Percentiles rank a stretch among this genome's conserved stretches.
Conservation (phyloP, 345 rosid species). For the Cardamine occulta region DNA sequence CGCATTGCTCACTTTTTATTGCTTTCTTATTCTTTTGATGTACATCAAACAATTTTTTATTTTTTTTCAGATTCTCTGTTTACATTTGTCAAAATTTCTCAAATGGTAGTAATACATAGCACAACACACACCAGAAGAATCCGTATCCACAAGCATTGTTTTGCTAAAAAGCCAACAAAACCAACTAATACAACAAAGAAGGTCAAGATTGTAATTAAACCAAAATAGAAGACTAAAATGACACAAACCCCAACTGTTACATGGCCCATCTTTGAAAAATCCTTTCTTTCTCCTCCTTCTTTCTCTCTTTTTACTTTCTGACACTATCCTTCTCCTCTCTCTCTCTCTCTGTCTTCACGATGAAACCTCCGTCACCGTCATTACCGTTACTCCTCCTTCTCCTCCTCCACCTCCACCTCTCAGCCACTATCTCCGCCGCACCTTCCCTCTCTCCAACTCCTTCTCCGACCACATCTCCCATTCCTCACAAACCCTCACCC, state of each 20-base stretch:
- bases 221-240: slow-evolving; percentile 21
- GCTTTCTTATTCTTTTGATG: neutral
- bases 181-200: slow-evolving; percentile 21
- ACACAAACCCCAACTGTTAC: slow-evolving; percentile 45
- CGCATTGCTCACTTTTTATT: neutral
- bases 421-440: slow-evolving; percentile 38
- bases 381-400: slow-evolving; percentile 44
- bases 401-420: slow-evolving; percentile 38
- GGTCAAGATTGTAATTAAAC: slow-evolving; percentile 39
- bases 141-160: neutral
- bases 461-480: slow-evolving; percentile 37
- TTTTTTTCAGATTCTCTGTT: neutral
- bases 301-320: slow-evolving; percentile 20
- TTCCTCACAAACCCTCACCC: slow-evolving; percentile 27
- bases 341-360: slow-evolving; percentile 45
- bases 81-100: slow-evolving; percentile 6
- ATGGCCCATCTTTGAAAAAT: slow-evolving; percentile 44
- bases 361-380: slow-evolving; percentile 49
- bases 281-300: slow-evolving; percentile 29
- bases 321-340: slow-evolving; percentile 23
- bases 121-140: neutral
- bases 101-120: neutral
- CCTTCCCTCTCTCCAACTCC: slow-evolving; percentile 46
- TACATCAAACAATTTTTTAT: neutral
- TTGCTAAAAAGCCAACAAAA: neutral